Evolutionary conservation across 2,329 filamentous ascomycete genomes (phyloP).

Genomic region (Aspergillus sp.): DNA sequence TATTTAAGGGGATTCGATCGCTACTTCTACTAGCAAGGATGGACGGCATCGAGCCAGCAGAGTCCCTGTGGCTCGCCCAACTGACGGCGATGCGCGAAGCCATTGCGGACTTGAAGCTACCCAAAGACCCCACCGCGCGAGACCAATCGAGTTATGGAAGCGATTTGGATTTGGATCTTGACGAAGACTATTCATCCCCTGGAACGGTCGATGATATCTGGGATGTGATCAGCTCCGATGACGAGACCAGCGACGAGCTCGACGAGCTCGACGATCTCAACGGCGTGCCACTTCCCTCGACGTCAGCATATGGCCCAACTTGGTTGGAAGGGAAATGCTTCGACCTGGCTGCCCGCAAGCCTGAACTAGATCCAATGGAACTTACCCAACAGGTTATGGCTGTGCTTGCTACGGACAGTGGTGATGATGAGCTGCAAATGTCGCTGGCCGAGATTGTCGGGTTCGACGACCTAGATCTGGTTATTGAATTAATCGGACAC

Average conservation of each 20-base stretch:
- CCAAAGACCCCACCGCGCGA: conserved; percentile 38
- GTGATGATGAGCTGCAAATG: conserved; percentile 84
- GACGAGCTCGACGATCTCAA: conserved; percentile 54
- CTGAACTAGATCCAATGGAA: conserved; percentile 59
- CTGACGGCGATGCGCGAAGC: conserved; percentile 79
- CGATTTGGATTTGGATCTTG: conserved; percentile 49
- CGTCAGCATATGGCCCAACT: conserved; percentile 44
- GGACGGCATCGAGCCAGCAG: neutral
- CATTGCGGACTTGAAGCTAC: conserved; percentile 61
- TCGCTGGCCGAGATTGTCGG: conserved; percentile 82
- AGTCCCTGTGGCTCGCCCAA: conserved; percentile 74
- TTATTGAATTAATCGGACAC: conserved; percentile 79
- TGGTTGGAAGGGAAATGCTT: conserved; percentile 69
- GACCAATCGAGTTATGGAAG: conserved; percentile 42
- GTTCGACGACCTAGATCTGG: conserved; percentile 86
- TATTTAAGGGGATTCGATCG: too few relatives aligned
- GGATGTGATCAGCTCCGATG: conserved; percentile 76
- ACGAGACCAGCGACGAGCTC: conserved; percentile 58
- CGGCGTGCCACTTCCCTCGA: conserved; percentile 25
- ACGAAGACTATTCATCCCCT: conserved; percentile 54
- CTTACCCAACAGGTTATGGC: conserved; percentile 70
- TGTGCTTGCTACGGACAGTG: conserved; percentile 59
- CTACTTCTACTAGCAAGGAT: neutral
- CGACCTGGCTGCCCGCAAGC: conserved; percentile 55
- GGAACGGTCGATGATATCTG: conserved; percentile 72